These are phyloP conservation scores for Hyaloscypha hepaticicola DNA, from an alignment of 495 filamentous ascomycete species.

Conservation along the genomic window DNA sequence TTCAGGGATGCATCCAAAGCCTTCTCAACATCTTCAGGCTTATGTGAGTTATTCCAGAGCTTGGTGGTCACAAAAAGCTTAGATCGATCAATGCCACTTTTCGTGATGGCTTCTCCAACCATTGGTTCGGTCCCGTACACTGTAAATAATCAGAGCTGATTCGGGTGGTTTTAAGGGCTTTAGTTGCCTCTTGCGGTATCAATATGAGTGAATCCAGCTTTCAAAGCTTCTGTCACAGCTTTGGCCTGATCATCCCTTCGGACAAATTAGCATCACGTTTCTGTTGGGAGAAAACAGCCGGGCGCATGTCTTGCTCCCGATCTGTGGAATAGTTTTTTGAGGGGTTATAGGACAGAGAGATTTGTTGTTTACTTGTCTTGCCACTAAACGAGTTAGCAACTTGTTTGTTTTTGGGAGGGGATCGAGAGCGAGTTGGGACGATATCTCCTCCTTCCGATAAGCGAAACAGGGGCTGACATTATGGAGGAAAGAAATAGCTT, in stretches of 20 bases:
- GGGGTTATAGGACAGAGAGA: too few relatives aligned
- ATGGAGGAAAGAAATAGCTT: too few relatives aligned
- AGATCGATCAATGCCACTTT: conserved; percentile 54
- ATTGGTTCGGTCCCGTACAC: conserved; percentile 85
- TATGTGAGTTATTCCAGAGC: conserved; percentile 64
- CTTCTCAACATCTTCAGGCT: conserved; percentile 58
- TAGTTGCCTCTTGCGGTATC: conserved; percentile 55
- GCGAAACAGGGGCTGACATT: too few relatives aligned
- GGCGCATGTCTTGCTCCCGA: too few relatives aligned
- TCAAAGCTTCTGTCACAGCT: conserved; percentile 74
- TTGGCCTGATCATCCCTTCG: conserved; percentile 38
- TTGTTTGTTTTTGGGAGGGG: too few relatives aligned
- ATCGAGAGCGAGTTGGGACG: too few relatives aligned
- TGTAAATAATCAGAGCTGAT: neutral
- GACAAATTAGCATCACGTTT: too few relatives aligned
- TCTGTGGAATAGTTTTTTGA: too few relatives aligned
- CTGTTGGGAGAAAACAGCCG: too few relatives aligned
- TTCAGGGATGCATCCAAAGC: conserved; percentile 69
- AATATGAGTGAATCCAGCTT: conserved; percentile 61
- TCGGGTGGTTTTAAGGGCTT: neutral
- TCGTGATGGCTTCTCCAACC: conserved; percentile 63
- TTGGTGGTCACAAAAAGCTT: conserved; percentile 75
- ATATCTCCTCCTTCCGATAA: too few relatives aligned
- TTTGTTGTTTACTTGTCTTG: too few relatives aligned
- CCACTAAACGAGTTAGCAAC: too few relatives aligned